These are phyloP conservation scores for Xylariaceae sp. DNA, from an alignment of 2,329 filamentous ascomycete genomes.

Conservation along the genomic window DNA sequence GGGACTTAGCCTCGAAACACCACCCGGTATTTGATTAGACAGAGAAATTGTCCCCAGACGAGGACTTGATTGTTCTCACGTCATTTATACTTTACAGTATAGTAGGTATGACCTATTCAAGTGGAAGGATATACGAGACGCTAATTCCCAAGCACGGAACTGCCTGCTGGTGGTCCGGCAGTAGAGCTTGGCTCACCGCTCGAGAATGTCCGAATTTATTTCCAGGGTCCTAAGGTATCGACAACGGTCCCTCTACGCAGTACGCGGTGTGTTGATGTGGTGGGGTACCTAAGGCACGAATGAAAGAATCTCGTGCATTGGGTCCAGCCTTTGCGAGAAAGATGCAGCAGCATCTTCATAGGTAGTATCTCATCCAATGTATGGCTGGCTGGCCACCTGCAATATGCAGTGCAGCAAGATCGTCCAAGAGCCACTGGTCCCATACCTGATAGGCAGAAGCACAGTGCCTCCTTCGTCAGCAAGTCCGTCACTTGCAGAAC, in stretches of 20 bases:
- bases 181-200: slow-evolving; percentile 7
- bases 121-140: background rate
- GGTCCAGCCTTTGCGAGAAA: background rate
- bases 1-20: too few species aligned
- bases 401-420: background rate
- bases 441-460: background rate
- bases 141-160: background rate
- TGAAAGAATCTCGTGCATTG: background rate
- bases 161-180: slow-evolving; percentile 3
- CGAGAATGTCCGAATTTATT: background rate
- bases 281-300: background rate
- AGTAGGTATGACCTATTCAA: background rate
- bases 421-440: too few species aligned
- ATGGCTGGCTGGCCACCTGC: too few species aligned
- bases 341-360: background rate
- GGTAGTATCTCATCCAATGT: background rate
- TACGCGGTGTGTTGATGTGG: background rate
- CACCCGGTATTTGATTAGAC: too few species aligned
- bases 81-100: background rate
- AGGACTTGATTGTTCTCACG: background rate
- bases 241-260: background rate
- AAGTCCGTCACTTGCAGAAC: background rate
- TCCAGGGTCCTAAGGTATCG: background rate
- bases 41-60: background rate
- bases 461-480: background rate